Base-by-base conservation (phyloP, 768 basidiomycete genomes). In the Pisolithus marmoratus region DNA sequence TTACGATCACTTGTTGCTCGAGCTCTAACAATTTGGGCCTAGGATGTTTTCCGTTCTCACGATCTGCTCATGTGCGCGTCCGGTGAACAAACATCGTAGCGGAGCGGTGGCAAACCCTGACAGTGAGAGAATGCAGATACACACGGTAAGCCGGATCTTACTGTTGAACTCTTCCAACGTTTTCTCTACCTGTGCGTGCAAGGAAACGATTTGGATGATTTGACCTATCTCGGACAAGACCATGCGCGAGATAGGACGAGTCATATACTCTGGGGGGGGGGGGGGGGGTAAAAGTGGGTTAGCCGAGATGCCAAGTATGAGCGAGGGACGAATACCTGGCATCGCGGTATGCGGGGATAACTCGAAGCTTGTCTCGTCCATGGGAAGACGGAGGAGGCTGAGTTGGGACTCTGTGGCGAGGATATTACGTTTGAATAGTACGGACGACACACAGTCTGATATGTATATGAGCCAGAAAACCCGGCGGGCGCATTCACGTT, bases 291-390 rank as follows among this genome's bases (percentile, higher is more conserved):
- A 27, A 4, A 19, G 59, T 26, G 45, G 23, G 29, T 11, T 23
- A 45, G 38, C 51, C 12, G 42, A 47, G 46, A 38, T 7, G 24
- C 27, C 6, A 37, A 2, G 20, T 36, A 31, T 22, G 19, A 36
- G 29, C 43, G 20, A 37, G 23, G 8, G 31, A 20, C 8, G 19
- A 46, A 48, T 56, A 72, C 68, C 68, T 52, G 69, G 67, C 48
- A 69, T 38, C 47, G 68, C 56, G 11, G 69, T 58, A 50, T 70
- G 48, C 23, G 81, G 80, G 24, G 80, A 80, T 51, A 91, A 70
- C 65, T 91, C 88, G 60, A 90, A 91, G 63, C 80, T 84, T 8
- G 86, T 82, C 66, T 91, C 89, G 61, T 90, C 87, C 8, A 83
- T 81, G n/a, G 89, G 89, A 34, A 91, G 72, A 46, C 84, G 79